Evolutionary conservation across 495 filamentous ascomycete species (phyloP).

Genomic region (Neurospora sp.): DNA sequence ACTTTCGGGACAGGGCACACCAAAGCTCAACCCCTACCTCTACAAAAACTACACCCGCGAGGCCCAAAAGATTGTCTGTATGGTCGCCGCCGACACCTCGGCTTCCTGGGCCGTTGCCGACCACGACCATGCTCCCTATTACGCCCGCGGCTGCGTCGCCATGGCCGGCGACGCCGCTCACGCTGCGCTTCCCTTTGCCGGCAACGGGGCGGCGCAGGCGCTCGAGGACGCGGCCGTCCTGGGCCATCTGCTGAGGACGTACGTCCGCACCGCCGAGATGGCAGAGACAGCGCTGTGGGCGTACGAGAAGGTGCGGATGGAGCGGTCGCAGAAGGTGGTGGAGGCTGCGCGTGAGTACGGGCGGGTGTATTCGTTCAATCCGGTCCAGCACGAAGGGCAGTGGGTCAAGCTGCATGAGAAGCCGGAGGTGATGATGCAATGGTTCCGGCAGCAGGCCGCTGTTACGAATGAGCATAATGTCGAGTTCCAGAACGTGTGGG

Average conservation of each 20-base stretch:
- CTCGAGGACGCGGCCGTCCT: slow-evolving; percentile 48
- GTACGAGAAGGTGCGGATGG: slow-evolving; percentile 16
- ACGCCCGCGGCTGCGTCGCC: slow-evolving; percentile 34
- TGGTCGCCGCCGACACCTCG: slow-evolving; percentile 23
- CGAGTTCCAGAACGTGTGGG: slow-evolving; percentile 19
- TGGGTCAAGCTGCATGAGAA: slow-evolving; percentile 21
- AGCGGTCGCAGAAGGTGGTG: slow-evolving; percentile 23
- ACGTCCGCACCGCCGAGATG: slow-evolving; percentile 2
- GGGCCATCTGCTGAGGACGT: slow-evolving; percentile 18
- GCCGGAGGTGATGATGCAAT: slow-evolving; percentile 17
- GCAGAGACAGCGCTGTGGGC: slow-evolving; percentile 19
- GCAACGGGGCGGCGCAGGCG: slow-evolving; percentile 50
- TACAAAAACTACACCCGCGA: slow-evolving; percentile 25
- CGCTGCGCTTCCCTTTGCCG: slow-evolving; percentile 46
- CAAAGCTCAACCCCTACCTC: slow-evolving; percentile 11
- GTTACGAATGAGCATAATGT: slow-evolving; percentile 28
- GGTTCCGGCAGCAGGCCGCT: slow-evolving; percentile 17
- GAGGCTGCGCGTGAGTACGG: slow-evolving; percentile 23
- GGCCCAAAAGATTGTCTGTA: slow-evolving; percentile 21
- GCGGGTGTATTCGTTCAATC: slow-evolving; percentile 20
- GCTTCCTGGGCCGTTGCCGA: slow-evolving; percentile 30
- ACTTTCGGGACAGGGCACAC: background rate
- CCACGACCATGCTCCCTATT: slow-evolving; percentile 43
- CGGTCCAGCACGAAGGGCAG: slow-evolving; percentile 8
- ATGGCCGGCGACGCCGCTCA: slow-evolving; percentile 53